Conservation (phyloP, 1,139 yeast genomes). For the Scheffersomyces parashehatae region DNA sequence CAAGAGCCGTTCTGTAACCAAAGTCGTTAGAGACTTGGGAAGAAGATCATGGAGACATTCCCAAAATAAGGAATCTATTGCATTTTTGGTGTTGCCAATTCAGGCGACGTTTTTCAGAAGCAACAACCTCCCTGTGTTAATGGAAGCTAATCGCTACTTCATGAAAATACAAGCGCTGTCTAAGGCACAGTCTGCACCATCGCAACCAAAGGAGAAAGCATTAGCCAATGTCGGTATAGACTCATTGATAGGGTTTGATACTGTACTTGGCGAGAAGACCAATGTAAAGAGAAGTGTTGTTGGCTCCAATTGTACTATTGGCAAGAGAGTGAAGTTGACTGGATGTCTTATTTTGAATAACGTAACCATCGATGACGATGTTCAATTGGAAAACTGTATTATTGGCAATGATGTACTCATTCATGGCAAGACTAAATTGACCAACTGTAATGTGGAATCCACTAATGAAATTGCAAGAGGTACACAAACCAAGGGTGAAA, state of each 20-base stretch:
- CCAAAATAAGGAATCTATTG: constrained; percentile 56
- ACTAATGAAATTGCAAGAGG: constrained; percentile 63
- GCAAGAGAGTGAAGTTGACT: constrained; percentile 82
- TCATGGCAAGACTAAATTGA: constrained; percentile 59
- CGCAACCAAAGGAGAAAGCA: constrained; percentile 52
- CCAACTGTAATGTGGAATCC: constrained; percentile 85
- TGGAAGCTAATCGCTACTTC: constrained; percentile 87
- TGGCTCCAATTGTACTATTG: constrained; percentile 75
- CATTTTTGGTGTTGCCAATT: constrained; percentile 63
- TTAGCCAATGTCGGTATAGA: constrained; percentile 86
- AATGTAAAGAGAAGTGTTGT: constrained; percentile 81
- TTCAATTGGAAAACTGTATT: constrained; percentile 84
- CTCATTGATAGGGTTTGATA: constrained; percentile 65
- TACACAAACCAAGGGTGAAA: constrained; percentile 79
- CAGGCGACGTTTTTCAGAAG: constrained; percentile 72
- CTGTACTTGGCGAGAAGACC: constrained; percentile 71
- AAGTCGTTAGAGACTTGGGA: constrained; percentile 81
- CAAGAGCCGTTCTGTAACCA: constrained; percentile 54
- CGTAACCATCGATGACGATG: constrained; percentile 78
- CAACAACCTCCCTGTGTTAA: constrained; percentile 75
- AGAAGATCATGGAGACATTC: constrained; percentile 91
- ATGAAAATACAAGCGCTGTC: constrained; percentile 53
- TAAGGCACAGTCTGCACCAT: constrained; percentile 38
- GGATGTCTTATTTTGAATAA: constrained; percentile 80
- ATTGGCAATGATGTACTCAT: constrained; percentile 70